A percentile compares a stretch with the other conserved stretches of the same genome.
Conservation (phyloP, 331 rosid genomes). For the Malus hybrid region DNA sequence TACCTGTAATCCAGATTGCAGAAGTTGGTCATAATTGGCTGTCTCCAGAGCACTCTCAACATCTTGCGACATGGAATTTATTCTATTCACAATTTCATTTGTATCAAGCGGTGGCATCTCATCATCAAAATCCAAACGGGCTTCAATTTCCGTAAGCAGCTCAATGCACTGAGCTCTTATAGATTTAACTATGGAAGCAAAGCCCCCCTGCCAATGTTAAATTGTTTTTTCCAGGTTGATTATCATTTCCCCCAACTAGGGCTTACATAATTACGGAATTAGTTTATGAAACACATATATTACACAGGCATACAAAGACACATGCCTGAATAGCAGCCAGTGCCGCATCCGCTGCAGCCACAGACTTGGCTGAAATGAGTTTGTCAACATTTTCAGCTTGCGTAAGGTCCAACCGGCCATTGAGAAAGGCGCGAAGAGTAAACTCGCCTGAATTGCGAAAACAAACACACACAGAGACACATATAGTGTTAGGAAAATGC, state of each 20-base stretch:
- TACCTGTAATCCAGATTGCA: constrained; percentile 96
- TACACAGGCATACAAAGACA: not conserved
- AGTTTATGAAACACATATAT: not conserved
- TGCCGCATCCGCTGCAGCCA: constrained; percentile 92
- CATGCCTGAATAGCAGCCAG: constrained; percentile 84
- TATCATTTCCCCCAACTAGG: not conserved
- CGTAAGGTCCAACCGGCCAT: constrained; percentile 86
- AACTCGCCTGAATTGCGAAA: constrained; percentile 61
- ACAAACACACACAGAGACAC: not conserved
- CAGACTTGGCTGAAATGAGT: constrained; percentile 63
- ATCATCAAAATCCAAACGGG: constrained; percentile 90
- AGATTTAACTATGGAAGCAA: constrained; percentile 73
- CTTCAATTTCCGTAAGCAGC: constrained; percentile 92
- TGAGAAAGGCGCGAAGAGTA: constrained; percentile 91
- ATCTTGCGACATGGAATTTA: constrained; percentile 57
- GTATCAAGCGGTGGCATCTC: constrained; percentile 91
- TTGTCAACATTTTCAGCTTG: constrained; percentile 89
- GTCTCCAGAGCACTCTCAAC: constrained; percentile 80
- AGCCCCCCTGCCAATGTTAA: constrained; percentile 69
- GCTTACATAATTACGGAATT: not conserved
- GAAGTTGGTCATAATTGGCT: constrained; percentile 89
- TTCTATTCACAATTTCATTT: constrained; percentile 42
- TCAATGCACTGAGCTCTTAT: constrained; percentile 75
- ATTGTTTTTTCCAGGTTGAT: not conserved
- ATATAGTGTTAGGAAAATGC: not conserved